Percentiles rank a stretch among this genome's conserved stretches.
These are phyloP conservation scores for Diplodia sapinea DNA, from an alignment of 2,329 filamentous ascomycete genomes.

Conservation along the genomic window DNA sequence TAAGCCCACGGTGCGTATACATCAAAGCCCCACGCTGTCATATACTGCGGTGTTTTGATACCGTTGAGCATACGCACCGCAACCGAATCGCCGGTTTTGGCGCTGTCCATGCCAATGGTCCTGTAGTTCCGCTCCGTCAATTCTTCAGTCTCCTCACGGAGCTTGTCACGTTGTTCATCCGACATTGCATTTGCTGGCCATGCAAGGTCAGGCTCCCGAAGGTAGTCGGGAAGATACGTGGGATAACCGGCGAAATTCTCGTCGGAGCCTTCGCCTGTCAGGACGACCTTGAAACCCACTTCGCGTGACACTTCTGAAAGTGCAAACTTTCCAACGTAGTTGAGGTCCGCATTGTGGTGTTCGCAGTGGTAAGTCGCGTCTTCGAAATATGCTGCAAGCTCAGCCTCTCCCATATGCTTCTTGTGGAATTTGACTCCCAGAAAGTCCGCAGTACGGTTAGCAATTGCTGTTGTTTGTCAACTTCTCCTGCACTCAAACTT, in stretches of 20 bases:
- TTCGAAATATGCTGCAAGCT: conserved; percentile 52
- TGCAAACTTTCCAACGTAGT: conserved; percentile 59
- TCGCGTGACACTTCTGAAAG: conserved; percentile 55
- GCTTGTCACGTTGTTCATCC: conserved; percentile 33
- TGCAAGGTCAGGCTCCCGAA: conserved; percentile 55
- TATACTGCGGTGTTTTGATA: conserved; percentile 45
- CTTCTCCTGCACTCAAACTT: not conserved
- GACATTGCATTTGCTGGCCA: conserved; percentile 32
- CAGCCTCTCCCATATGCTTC: conserved; percentile 52
- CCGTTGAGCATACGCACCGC: conserved; percentile 49
- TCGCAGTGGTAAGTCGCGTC: conserved; percentile 55
- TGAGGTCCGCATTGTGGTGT: conserved; percentile 57
- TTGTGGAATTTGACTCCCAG: conserved; percentile 55
- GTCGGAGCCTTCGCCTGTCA: conserved; percentile 61
- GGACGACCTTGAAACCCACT: conserved; percentile 59
- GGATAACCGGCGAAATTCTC: conserved; percentile 63
- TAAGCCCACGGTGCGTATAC: conserved; percentile 47
- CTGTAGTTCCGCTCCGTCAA: conserved; percentile 31
- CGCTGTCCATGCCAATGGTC: conserved; percentile 39
- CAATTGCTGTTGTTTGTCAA: conserved; percentile 43
- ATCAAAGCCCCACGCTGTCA: conserved; percentile 45
- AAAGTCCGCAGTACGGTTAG: conserved; percentile 56
- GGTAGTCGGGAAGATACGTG: conserved; percentile 54
- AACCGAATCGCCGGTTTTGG: conserved; percentile 38
- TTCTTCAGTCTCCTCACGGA: conserved; percentile 32